Conservation (phyloP, 73 alveolate genomes). For the Paramecium octaurelia region DNA sequence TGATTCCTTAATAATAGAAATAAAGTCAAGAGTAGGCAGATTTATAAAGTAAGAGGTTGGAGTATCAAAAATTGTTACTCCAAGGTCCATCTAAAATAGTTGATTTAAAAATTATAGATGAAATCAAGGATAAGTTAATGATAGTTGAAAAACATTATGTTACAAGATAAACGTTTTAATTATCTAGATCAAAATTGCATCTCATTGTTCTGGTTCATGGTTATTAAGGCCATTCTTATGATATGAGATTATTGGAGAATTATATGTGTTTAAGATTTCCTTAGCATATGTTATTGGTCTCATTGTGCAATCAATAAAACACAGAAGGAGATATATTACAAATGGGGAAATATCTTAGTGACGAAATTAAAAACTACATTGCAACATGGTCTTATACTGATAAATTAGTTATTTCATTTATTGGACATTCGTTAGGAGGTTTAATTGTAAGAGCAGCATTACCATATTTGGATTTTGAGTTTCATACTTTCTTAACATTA, state of each 20-base stretch:
- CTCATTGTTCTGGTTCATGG: constrained; percentile 93
- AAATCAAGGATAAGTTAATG: constrained; percentile 17
- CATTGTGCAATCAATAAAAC: constrained; percentile 80
- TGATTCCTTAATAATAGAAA: neutral
- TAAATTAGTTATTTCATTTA: constrained; percentile 86
- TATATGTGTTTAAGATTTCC: constrained; percentile 83
- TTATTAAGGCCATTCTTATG: constrained; percentile 91
- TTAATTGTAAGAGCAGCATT: constrained; percentile 86
- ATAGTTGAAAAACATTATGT: constrained; percentile 32
- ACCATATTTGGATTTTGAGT: constrained; percentile 72
- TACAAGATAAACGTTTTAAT: neutral
- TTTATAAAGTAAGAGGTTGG: neutral
- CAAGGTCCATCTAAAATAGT: constrained; percentile 19
- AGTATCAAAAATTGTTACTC: neutral
- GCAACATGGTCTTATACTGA: constrained; percentile 87
- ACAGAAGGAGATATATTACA: constrained; percentile 81
- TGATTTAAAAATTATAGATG: constrained; percentile 30
- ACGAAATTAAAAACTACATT: constrained; percentile 80
- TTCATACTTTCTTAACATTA: constrained; percentile 83
- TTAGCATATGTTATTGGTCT: constrained; percentile 77
- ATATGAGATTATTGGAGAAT: constrained; percentile 86
- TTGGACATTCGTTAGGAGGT: constrained; percentile 99
- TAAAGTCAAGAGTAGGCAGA: constrained; percentile 1
- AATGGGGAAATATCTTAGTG: constrained; percentile 90
- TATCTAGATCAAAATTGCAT: constrained; percentile 63